These are phyloP conservation scores for Monilinia laxa DNA, from an alignment of 2,329 filamentous ascomycete genomes.

Conservation along the genomic window DNA sequence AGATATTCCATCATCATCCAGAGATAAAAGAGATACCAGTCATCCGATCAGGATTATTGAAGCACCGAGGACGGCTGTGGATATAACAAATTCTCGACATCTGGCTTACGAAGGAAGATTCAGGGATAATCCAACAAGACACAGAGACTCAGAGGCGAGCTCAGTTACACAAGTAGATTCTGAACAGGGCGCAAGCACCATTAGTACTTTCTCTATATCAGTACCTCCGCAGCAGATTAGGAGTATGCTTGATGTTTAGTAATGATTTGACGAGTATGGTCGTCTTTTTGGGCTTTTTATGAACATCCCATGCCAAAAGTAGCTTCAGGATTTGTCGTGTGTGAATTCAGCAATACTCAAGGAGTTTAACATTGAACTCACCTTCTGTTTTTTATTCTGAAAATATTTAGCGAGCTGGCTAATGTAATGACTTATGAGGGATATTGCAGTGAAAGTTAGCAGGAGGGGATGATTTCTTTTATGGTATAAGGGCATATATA, in stretches of 20 bases:
- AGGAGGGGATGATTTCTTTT: not conserved
- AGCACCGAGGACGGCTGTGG: constrained; percentile 25
- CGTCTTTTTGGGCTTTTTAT: not conserved
- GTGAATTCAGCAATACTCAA: no score
- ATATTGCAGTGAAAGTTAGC: not conserved
- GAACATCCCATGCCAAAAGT: not conserved
- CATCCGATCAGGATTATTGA: constrained; percentile 47
- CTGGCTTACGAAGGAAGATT: constrained; percentile 22
- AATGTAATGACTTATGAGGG: not conserved
- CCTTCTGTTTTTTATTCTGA: not conserved
- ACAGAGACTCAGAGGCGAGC: constrained; percentile 20
- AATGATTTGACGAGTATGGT: not conserved
- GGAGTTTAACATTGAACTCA: not conserved
- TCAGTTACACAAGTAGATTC: constrained; percentile 17
- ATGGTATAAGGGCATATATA: not conserved
- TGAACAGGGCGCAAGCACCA: constrained; percentile 31
- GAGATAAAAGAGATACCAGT: constrained; percentile 21
- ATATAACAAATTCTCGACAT: constrained; percentile 27
- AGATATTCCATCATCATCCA: constrained; percentile 32
- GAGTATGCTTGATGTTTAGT: constrained; percentile 46
- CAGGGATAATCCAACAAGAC: constrained; percentile 25
- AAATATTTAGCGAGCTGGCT: not conserved
- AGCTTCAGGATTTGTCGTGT: not conserved
- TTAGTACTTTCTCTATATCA: constrained; percentile 34
- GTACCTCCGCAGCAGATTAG: constrained; percentile 40